A percentile compares a stretch with the other conserved stretches of the same genome.
Evolutionary conservation across 441 rosid species (phyloP).

Genomic region (Eruca vesicaria): DNA sequence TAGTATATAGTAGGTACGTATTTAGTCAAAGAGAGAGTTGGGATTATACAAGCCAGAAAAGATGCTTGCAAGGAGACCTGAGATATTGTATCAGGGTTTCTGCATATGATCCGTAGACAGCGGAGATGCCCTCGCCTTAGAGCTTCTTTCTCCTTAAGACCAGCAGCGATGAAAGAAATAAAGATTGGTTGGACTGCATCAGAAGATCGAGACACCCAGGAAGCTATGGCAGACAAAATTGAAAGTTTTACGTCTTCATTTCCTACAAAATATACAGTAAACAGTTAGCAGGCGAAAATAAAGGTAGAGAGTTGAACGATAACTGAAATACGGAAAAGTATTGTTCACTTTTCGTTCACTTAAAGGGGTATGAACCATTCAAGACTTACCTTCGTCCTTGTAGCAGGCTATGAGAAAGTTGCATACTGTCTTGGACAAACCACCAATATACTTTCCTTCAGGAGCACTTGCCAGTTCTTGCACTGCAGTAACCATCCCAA

Average conservation of each 20-base stretch:
- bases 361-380: neutral
- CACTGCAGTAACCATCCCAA: slow-evolving; percentile 83
- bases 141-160: slow-evolving; percentile 94
- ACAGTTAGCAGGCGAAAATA: slow-evolving; percentile 19
- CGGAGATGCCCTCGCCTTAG: slow-evolving; percentile 96
- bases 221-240: slow-evolving; percentile 65
- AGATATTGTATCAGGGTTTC: slow-evolving; percentile 64
- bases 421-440: slow-evolving; percentile 54
- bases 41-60: slow-evolving; percentile 5
- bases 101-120: slow-evolving; percentile 61
- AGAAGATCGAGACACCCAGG: slow-evolving; percentile 77
- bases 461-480: slow-evolving; percentile 85
- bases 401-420: slow-evolving; percentile 73
- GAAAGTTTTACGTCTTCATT: slow-evolving; percentile 96
- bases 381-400: slow-evolving; percentile 82
- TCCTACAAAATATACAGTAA: slow-evolving; percentile 48
- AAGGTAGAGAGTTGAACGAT: slow-evolving; percentile 3
- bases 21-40: slow-evolving; percentile 20
- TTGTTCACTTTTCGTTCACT: neutral
- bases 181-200: slow-evolving; percentile 69
- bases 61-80: slow-evolving; percentile 47
- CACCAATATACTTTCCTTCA: slow-evolving; percentile 82
- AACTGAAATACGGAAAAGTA: neutral
- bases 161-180: slow-evolving; percentile 70
- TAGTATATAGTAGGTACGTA: slow-evolving; percentile 21